These are phyloP conservation scores for Xylariaceae sp. DNA, from an alignment of 2,329 filamentous ascomycete genomes.

Conservation along the genomic window DNA sequence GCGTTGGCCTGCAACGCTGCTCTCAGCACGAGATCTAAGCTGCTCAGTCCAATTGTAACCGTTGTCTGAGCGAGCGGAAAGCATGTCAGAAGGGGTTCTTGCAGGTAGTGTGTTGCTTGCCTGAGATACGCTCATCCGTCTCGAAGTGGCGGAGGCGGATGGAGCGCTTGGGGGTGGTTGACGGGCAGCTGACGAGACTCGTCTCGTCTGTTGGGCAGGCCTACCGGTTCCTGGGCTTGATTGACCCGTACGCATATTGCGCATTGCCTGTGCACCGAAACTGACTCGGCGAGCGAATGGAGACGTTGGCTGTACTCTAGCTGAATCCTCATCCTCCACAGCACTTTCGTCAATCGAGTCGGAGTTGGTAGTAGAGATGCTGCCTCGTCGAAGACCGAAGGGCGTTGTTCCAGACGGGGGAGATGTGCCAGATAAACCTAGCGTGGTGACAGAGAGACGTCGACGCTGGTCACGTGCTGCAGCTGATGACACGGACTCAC, in stretches of 20 bases:
- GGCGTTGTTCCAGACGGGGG: slow-evolving; percentile 52
- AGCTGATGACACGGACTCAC: slow-evolving; percentile 24
- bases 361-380: slow-evolving; percentile 65
- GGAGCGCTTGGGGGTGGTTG: slow-evolving; percentile 37
- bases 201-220: slow-evolving; percentile 38
- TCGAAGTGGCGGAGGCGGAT: slow-evolving; percentile 33
- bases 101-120: slow-evolving; percentile 58
- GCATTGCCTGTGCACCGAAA: slow-evolving; percentile 78
- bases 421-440: slow-evolving; percentile 70
- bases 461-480: slow-evolving; percentile 51
- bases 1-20: slow-evolving; percentile 60
- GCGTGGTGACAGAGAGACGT: slow-evolving; percentile 70
- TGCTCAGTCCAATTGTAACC: slow-evolving; percentile 98
- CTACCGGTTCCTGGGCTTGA: slow-evolving; percentile 63
- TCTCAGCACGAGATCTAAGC: slow-evolving; percentile 86
- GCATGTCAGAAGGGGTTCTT: slow-evolving; percentile 65
- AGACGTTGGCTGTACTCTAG: slow-evolving; percentile 62
- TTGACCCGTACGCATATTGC: slow-evolving; percentile 61
- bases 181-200: slow-evolving; percentile 27
- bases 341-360: slow-evolving; percentile 70
- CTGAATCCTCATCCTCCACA: slow-evolving; percentile 65
- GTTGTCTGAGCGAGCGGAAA: slow-evolving; percentile 69
- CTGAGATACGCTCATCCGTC: slow-evolving; percentile 43
- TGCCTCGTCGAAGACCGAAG: slow-evolving; percentile 59
- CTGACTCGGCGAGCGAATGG: slow-evolving; percentile 85